Percentiles rank a stretch among this genome's conserved stretches.
Conservation (phyloP, 176 grass and related monocot genomes). For the Carex cristatella region DNA sequence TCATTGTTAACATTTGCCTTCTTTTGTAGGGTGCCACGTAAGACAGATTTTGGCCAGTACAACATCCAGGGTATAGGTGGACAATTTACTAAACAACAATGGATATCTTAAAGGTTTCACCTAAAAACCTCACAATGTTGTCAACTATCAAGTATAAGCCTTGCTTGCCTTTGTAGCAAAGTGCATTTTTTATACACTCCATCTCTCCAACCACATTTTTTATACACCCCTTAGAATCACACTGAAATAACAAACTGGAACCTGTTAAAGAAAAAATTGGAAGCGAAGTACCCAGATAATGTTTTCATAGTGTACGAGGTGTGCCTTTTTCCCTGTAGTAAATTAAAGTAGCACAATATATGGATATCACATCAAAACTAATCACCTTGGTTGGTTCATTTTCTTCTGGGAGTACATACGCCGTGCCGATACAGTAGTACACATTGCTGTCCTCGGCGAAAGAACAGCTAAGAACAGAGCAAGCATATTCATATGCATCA, state of each 20-base stretch:
- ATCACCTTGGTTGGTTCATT: slow-evolving; percentile 86
- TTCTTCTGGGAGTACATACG: slow-evolving; percentile 91
- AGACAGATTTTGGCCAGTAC: not conserved
- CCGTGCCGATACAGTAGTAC: slow-evolving; percentile 89
- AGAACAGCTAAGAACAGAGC: slow-evolving; percentile 82
- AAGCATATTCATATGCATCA: slow-evolving; percentile 76
- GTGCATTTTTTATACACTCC: not conserved
- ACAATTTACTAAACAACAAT: not conserved
- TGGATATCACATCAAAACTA: not conserved
- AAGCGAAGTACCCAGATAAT: not conserved
- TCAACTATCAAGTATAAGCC: not conserved
- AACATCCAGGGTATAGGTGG: not conserved
- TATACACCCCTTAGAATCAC: too few relatives aligned
- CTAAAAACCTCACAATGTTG: not conserved
- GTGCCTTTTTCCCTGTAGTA: not conserved
- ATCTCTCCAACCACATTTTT: not conserved
- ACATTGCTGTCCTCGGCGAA: slow-evolving; percentile 82
- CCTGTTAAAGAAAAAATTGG: not conserved
- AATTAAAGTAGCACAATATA: not conserved
- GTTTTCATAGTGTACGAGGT: not conserved
- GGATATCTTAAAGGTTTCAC: not conserved
- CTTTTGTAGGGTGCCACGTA: not conserved
- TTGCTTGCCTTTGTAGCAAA: too few relatives aligned
- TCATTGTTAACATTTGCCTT: not conserved
- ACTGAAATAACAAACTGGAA: not conserved